Evolutionary conservation across 768 basidiomycete species (phyloP).

Genomic region (Pulveroboletus sp.): DNA sequence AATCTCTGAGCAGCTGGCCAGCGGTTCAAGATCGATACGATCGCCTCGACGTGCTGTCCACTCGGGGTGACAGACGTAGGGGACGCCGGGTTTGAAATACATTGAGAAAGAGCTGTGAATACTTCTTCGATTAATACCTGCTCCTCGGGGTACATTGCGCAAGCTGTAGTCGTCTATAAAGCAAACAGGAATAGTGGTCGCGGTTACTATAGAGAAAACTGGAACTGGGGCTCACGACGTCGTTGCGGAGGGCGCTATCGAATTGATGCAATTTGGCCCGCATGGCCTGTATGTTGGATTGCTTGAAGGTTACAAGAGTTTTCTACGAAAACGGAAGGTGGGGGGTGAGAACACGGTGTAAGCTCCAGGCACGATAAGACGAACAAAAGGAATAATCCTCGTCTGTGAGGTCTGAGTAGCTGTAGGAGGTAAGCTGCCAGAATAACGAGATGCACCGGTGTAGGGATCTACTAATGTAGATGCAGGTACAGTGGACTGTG

Average conservation of each 20-base stretch:
- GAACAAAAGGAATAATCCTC: slow-evolving; percentile 51
- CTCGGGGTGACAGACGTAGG: slow-evolving; percentile 33
- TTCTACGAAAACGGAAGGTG: slow-evolving; percentile 35
- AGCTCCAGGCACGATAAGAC: slow-evolving; percentile 13
- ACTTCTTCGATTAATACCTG: slow-evolving; percentile 51
- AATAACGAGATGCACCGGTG: slow-evolving; percentile 66
- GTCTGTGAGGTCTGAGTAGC: slow-evolving; percentile 28
- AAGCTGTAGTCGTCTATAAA: slow-evolving; percentile 59
- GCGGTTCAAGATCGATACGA: slow-evolving; percentile 60
- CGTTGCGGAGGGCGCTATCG: slow-evolving; percentile 58
- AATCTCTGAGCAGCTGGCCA: slow-evolving; percentile 74
- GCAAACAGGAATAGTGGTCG: background rate
- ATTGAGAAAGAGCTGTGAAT: slow-evolving; percentile 54
- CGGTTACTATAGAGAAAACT: background rate
- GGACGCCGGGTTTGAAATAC: slow-evolving; percentile 35
- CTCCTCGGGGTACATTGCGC: slow-evolving; percentile 70
- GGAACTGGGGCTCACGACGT: slow-evolving; percentile 49
- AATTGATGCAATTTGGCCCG: slow-evolving; percentile 74
- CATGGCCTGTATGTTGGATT: slow-evolving; percentile 77
- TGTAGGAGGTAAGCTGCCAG: slow-evolving; percentile 32
- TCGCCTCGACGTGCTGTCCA: slow-evolving; percentile 52
- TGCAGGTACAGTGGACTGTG: slow-evolving; percentile 25
- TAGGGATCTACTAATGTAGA: slow-evolving; percentile 60
- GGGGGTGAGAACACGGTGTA: background rate
- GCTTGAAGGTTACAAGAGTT: slow-evolving; percentile 73